Percentiles rank a stretch among this genome's conserved stretches.
Evolutionary conservation across 1,284 basidiomycete species (phyloP).

Genomic region (Pyrrhoderma noxium): DNA sequence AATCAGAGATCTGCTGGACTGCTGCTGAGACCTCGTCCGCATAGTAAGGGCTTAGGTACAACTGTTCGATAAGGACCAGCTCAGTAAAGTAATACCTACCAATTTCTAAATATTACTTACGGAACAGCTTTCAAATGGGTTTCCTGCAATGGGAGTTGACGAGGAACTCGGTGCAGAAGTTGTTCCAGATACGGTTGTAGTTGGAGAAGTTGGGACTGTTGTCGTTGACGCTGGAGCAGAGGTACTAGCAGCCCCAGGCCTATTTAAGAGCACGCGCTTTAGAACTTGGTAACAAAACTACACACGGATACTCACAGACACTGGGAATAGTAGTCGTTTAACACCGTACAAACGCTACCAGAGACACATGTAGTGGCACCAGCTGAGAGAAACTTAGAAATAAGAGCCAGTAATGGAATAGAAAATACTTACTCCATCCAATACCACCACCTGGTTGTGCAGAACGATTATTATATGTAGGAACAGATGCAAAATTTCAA

Average conservation of each 20-base stretch:
- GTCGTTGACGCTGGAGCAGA: slow-evolving; percentile 22
- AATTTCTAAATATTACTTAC: slow-evolving; percentile 25
- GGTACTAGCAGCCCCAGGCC: slow-evolving; percentile 12
- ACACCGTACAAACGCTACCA: slow-evolving; percentile 32
- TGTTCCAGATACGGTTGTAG: slow-evolving; percentile 23
- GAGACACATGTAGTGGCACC: slow-evolving; percentile 24
- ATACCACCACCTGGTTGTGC: slow-evolving; percentile 43
- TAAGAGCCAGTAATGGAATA: background rate
- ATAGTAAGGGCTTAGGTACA: slow-evolving; percentile 48
- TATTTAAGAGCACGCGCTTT: slow-evolving; percentile 9
- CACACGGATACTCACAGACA: slow-evolving; percentile 38
- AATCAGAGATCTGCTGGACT: slow-evolving; percentile 41
- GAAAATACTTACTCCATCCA: slow-evolving; percentile 37
- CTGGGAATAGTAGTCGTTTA: slow-evolving; percentile 50
- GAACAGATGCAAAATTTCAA: background rate
- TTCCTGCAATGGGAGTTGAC: slow-evolving; percentile 36
- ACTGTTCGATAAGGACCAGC: slow-evolving; percentile 23
- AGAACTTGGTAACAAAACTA: slow-evolving; percentile 2
- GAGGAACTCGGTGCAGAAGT: slow-evolving; percentile 20
- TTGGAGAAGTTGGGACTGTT: slow-evolving; percentile 9
- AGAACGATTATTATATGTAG: background rate
- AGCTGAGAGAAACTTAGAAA: background rate
- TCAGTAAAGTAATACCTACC: background rate
- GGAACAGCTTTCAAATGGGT: slow-evolving; percentile 44
- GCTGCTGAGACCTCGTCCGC: slow-evolving; percentile 44